Base-by-base conservation (phyloP, 208 protist species). In the Porcisia deanei region DNA sequence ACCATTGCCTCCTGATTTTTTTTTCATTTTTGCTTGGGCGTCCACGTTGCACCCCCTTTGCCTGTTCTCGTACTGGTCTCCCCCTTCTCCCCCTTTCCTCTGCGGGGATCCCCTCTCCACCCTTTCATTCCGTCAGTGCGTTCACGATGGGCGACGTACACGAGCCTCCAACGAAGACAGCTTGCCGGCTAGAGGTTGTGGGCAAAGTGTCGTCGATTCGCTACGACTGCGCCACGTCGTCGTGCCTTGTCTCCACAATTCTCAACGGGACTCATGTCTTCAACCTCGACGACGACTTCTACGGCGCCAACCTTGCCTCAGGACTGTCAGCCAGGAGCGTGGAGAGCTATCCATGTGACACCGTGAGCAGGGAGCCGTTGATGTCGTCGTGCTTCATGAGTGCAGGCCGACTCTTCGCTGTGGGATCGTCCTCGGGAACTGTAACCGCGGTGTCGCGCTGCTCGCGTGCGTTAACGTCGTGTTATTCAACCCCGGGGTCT, bases 191-290 rank as follows among this genome's bases (percentile, higher is more conserved):
- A 14, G 85, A 89, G 68, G 84, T 88, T 54, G 49, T 83, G 57
- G 86, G 83, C 22, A 68, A 54, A 41, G 77, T 90, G 12, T 86
- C 77, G 18, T 85, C 83, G 16, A 81, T 88, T 8, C 58, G 63
- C 52, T 81, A 83, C 80, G 75, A 86, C 73, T 16, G 34, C 30
- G 16, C 61, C 16, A 82, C 77, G 25, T 71, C 83, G 25, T 83
- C 84, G n/a, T 89, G 85, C 79, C 80, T 92, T 61, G 85, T 85
- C 47, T 73, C 73, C 39, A 88, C 85, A 0, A 74, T 87, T 16
- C 63, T 88, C 61, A 89, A 90, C 65, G 87, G 87, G 52, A 61
- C 76, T 0, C 87, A 91, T 64, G 60, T 89, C 43, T 89, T 91
- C 55, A 75, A 87, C 72, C 61, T 85, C 14, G 75, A 89, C 45